Conservation (phyloP, 768 basidiomycete genomes). For the Psilocybe cubensis region DNA sequence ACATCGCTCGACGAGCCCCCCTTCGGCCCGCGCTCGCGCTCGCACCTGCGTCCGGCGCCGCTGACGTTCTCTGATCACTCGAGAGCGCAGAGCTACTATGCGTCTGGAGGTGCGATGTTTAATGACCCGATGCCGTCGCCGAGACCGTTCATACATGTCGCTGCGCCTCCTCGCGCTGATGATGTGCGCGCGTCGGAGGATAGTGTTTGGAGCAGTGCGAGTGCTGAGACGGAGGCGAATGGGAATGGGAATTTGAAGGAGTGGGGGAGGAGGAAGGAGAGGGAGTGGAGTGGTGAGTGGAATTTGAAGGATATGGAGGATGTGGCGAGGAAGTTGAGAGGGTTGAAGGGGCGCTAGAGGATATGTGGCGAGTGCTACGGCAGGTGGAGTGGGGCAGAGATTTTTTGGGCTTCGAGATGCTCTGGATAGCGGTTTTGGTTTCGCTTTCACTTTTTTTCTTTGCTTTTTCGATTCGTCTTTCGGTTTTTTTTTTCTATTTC, state of each 20-base stretch:
- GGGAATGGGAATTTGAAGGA: conserved; percentile 6
- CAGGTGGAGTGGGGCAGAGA: too few species aligned
- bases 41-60: neutral
- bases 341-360: conserved; percentile 25
- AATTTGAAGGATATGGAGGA: conserved; percentile 39
- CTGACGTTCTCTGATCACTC: neutral
- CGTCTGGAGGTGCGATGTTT: neutral
- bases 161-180: neutral
- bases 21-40: neutral
- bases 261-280: conserved; percentile 33
- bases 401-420: too few species aligned
- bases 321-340: conserved; percentile 32
- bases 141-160: neutral
- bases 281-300: conserved; percentile 45
- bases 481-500: too few species aligned
- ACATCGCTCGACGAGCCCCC: neutral
- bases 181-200: neutral
- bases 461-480: too few species aligned
- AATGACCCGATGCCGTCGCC: neutral
- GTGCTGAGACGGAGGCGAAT: neutral
- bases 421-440: too few species aligned
- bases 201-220: neutral
- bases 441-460: too few species aligned
- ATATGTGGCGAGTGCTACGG: neutral
- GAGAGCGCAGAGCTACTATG: neutral